Evolutionary conservation across 2,329 filamentous ascomycete species (phyloP), one percentile per base, ranked within the genome.

Genomic region (Apiospora arundinis): DNA sequence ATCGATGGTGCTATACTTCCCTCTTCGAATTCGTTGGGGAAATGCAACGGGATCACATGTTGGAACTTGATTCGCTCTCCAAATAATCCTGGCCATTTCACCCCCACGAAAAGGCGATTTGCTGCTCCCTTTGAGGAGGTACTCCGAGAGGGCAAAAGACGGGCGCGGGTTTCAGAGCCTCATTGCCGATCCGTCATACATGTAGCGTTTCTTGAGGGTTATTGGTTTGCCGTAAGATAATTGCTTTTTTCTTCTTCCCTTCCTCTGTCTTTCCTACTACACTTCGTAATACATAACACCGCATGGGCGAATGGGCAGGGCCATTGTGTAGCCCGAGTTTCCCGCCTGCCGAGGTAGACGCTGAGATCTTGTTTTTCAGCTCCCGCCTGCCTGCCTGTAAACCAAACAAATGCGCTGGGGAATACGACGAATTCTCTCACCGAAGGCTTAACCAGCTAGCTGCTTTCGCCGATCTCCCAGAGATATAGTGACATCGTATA

Each of bases 101-200:
- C 56, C 56, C 56, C 56, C 56, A 63, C 56, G 56, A 40, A 18
- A 28, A 40, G 32, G 21, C 40, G 56, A n/a, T 40, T 63, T 23
- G 56, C 32, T 63, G 32, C 32, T 40, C 56, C 56, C 56, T 63
- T 40, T 63, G 52, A 60, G 52, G 52, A 60, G 52, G 52, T 60
- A 60, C 52, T 60, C 52, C 52, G 52, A 60, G 25, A 56, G 49
- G 25, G 49, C 3, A 25, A 60, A 63, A 23, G 56, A 18, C 21
- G 56, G 56, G 56, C 56, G 32, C 28, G 56, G 56, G 52, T 60
- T 60, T 60, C 52, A 60, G 56, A 40, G 56, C 56, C 28, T 37
- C 56, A 63, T 14, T 40, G 32, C 28, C 28, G 56, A 37, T 63
- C 32, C 32, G 56, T 40, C 37, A 16, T 37, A 40, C 56, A n/a